Percentiles rank a stretch among this genome's conserved stretches.
Evolutionary conservation across 495 filamentous ascomycete genomes (phyloP).

Genomic region (Xylaria longipes): DNA sequence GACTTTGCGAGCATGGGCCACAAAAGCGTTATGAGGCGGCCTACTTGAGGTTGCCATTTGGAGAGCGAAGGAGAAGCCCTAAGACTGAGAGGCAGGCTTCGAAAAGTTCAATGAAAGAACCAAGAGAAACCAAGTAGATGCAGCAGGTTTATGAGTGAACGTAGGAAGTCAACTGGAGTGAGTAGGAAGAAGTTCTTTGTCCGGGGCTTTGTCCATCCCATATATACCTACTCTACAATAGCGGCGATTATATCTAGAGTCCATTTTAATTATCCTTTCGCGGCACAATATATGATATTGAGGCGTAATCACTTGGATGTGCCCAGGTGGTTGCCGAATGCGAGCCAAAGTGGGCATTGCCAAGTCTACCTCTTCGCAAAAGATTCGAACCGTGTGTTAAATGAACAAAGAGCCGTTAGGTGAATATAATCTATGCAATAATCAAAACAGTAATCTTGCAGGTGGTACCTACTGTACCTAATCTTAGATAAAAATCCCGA

Average conservation of each 20-base stretch:
- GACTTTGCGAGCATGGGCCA: conserved; percentile 32
- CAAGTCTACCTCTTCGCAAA: not conserved
- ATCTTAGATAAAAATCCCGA: no score
- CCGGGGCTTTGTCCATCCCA: not conserved
- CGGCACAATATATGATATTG: not conserved
- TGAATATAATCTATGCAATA: no score
- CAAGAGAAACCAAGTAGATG: not conserved
- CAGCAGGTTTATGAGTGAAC: not conserved
- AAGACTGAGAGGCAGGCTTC: not conserved
- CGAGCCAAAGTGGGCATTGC: not conserved
- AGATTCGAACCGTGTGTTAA: no score
- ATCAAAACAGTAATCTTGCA: no score
- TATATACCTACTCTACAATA: conserved; percentile 4
- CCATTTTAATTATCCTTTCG: not conserved
- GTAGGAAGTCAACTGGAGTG: not conserved
- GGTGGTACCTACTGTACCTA: no score
- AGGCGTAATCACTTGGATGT: not conserved
- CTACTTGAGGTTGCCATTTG: conserved; percentile 24
- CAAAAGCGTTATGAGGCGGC: conserved; percentile 16
- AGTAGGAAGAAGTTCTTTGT: not conserved
- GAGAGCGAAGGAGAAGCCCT: not conserved
- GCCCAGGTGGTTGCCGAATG: not conserved
- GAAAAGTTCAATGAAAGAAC: not conserved
- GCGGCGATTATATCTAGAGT: not conserved
- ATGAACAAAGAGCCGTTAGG: no score